phyloP scores from a whole-genome alignment of 2,329 filamentous ascomycete genomes.

The Ascochyta koolunga region DNA sequence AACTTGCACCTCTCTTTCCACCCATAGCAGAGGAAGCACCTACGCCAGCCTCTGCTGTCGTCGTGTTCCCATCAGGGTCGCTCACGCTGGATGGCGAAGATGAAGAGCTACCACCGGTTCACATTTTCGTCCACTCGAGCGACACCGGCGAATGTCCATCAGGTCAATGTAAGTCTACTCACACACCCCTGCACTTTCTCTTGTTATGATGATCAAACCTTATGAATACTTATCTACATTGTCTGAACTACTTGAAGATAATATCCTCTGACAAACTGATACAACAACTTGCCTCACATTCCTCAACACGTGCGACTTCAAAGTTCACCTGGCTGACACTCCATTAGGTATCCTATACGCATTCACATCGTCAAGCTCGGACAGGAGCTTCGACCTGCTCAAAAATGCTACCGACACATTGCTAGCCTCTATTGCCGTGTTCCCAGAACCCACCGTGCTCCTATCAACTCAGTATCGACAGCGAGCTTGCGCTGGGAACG shows the following conservation, averaged over 20 bases:
- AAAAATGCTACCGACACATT: constrained; percentile 52
- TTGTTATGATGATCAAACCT: constrained; percentile 81
- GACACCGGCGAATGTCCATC: constrained; percentile 90
- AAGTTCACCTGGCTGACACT: constrained; percentile 43
- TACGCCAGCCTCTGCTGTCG: constrained; percentile 73
- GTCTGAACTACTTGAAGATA: constrained; percentile 94
- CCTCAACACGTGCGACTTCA: constrained; percentile 5
- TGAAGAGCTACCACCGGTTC: constrained; percentile 55
- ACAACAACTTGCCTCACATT: constrained; percentile 44
- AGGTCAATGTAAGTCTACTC: constrained; percentile 80
- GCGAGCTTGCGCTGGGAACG: constrained; percentile 26
- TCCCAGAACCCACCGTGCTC: constrained; percentile 50
- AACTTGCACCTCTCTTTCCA: constrained; percentile 71
- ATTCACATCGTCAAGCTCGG: constrained; percentile 51
- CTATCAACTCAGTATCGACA: constrained; percentile 63
- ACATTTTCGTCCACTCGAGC: constrained; percentile 77
- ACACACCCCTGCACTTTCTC: constrained; percentile 16
- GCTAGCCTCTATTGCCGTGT: constrained; percentile 45
- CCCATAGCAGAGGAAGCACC: constrained; percentile 75
- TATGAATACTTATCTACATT: constrained; percentile 99
- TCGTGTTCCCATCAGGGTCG: constrained; percentile 67
- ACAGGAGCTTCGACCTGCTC: constrained; percentile 44
- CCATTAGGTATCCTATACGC: constrained; percentile 64
- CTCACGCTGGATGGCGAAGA: constrained; percentile 50
- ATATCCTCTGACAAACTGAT: constrained; percentile 88